phyloP scores from a whole-genome alignment of 83 land plant genomes.

The Thuja plicata region DNA sequence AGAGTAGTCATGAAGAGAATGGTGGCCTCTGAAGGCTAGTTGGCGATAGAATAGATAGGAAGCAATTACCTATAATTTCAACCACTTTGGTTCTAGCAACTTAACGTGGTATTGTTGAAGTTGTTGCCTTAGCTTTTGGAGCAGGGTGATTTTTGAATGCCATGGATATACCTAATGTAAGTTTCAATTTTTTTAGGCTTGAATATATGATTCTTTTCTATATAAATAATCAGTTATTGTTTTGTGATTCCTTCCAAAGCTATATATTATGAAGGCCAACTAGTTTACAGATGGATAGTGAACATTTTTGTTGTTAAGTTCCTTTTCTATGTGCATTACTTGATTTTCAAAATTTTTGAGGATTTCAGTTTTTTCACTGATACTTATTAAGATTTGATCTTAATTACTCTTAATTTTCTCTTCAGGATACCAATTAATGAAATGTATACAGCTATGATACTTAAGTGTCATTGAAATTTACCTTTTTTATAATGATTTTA shows the following conservation, averaged over 20 bases:
- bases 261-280: background rate
- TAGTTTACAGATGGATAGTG: background rate
- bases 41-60: conserved; percentile 22
- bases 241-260: background rate
- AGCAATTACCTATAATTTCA: conserved; percentile 71
- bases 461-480: background rate
- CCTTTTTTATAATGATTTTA: background rate
- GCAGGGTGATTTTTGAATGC: conserved; percentile 72
- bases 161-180: conserved; percentile 81
- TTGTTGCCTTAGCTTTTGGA: conserved; percentile 64
- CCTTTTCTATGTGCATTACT: background rate
- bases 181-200: conserved; percentile 6
- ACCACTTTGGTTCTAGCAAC: conserved; percentile 79
- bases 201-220: background rate
- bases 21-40: background rate
- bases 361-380: background rate
- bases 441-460: background rate
- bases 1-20: background rate
- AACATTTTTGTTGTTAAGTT: background rate
- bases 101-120: conserved; percentile 78
- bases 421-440: background rate
- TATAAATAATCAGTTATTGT: background rate
- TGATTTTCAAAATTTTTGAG: background rate
- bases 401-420: background rate
- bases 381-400: background rate